Evolutionary conservation across 164 flowering plant species (phyloP).

Genomic region (Buxus sempervirens): DNA sequence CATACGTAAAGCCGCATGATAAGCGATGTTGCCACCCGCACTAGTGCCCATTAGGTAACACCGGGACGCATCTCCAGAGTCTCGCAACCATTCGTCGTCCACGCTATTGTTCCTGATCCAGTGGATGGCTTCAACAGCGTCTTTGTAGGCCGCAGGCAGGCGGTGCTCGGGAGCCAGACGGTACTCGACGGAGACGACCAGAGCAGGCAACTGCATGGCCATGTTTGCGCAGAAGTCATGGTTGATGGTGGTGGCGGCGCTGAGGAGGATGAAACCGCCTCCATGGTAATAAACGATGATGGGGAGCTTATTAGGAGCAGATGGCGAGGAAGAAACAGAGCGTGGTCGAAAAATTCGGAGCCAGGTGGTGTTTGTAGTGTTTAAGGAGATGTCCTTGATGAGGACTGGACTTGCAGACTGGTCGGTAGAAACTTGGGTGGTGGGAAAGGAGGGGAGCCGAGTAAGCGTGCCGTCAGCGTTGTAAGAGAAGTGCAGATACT

Average conservation of each 20-base stretch:
- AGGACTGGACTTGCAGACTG: too few species aligned
- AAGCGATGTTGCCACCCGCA: too few species aligned
- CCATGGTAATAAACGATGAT: constrained; percentile 46
- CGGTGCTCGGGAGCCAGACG: constrained; percentile 58
- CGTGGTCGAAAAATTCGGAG: constrained; percentile 35
- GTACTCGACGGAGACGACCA: constrained; percentile 45
- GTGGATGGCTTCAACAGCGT: constrained; percentile 38
- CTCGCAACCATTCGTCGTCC: too few species aligned
- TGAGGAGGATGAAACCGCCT: constrained; percentile 41
- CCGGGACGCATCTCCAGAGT: too few species aligned
- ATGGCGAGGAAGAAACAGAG: not conserved
- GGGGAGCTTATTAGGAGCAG: constrained; percentile 34
- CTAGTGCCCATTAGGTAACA: too few species aligned
- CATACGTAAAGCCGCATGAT: too few species aligned
- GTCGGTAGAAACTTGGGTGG: too few species aligned
- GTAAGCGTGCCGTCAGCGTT: too few species aligned
- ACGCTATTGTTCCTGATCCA: constrained; percentile 18
- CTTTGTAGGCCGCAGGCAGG: constrained; percentile 60
- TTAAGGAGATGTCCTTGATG: constrained; percentile 8
- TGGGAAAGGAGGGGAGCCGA: too few species aligned
- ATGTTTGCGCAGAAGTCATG: constrained; percentile 27
- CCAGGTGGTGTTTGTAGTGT: constrained; percentile 27
- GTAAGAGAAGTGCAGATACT: too few species aligned
- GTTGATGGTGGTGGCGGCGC: constrained; percentile 11
- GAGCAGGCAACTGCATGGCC: constrained; percentile 20